Conservation (phyloP, 2,329 filamentous ascomycete species). For the Alternaria gansuensis region DNA sequence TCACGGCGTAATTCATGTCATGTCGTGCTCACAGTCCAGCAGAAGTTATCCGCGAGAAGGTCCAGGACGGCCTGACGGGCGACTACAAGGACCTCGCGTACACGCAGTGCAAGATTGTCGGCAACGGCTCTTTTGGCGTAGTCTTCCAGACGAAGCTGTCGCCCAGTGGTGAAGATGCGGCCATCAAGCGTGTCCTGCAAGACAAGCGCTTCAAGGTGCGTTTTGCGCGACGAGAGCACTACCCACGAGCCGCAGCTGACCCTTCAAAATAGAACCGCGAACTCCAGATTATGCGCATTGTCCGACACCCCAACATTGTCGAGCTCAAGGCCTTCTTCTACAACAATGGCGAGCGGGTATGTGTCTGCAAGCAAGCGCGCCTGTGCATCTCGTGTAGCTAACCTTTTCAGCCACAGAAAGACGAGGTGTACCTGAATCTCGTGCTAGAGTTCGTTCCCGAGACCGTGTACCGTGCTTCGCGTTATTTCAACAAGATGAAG, state of each 20-base stretch:
- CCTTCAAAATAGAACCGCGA: slow-evolving; percentile 80
- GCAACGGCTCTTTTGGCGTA: slow-evolving; percentile 97
- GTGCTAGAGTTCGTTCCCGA: slow-evolving; percentile 98
- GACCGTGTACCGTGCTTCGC: slow-evolving; percentile 96
- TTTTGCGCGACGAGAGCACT: slow-evolving; percentile 26
- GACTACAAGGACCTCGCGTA: slow-evolving; percentile 98
- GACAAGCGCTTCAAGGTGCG: slow-evolving; percentile 99
- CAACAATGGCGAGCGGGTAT: slow-evolving; percentile 96
- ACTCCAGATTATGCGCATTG: slow-evolving; percentile 99
- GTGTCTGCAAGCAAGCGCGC: slow-evolving; percentile 44
- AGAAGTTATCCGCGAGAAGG: slow-evolving; percentile 99
- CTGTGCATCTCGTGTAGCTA: slow-evolving; percentile 38
- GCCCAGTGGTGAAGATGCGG: slow-evolving; percentile 96
- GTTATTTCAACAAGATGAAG: slow-evolving; percentile 99
- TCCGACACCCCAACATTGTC: slow-evolving; percentile 98
- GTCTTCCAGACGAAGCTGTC: slow-evolving; percentile 99
- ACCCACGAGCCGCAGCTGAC: slow-evolving; percentile 38
- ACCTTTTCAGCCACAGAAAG: slow-evolving; percentile 63
- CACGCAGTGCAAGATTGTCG: slow-evolving; percentile 99
- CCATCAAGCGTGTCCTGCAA: slow-evolving; percentile 98
- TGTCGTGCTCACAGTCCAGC: slow-evolving; percentile 47
- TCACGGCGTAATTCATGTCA: slow-evolving; percentile 16
- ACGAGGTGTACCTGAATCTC: slow-evolving; percentile 98
- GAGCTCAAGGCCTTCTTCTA: slow-evolving; percentile 99
- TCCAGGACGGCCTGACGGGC: slow-evolving; percentile 96